These are phyloP conservation scores for Poteriospumella lacustris DNA, from an alignment of 108 stramenopile genomes.

Conservation along the genomic window DNA sequence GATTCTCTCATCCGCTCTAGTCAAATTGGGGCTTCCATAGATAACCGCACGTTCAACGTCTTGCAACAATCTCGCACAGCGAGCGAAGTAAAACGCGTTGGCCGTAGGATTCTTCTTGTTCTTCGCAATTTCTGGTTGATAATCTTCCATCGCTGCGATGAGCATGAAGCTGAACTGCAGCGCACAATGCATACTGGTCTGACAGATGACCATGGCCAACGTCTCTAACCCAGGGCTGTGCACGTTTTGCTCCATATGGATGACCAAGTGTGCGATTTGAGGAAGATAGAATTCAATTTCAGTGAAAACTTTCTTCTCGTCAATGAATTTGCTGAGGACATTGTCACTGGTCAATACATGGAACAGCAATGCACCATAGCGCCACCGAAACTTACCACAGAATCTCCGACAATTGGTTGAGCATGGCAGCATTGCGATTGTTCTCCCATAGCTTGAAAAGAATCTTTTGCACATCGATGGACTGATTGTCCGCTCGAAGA, in stretches of 20 bases:
- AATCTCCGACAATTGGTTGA: neutral
- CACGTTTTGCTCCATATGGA: slow-evolving; percentile 92
- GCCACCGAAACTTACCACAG: neutral
- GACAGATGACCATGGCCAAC: slow-evolving; percentile 86
- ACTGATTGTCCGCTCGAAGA: neutral
- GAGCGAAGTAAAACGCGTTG: slow-evolving; percentile 74
- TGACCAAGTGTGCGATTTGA: slow-evolving; percentile 97
- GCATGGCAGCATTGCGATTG: neutral
- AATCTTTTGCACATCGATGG: neutral
- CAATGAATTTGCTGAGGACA: slow-evolving; percentile 72
- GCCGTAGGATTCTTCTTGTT: slow-evolving; percentile 72
- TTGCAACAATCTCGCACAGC: slow-evolving; percentile 83
- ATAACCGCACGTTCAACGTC: slow-evolving; percentile 89
- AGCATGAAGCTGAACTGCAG: slow-evolving; percentile 93
- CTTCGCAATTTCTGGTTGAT: slow-evolving; percentile 82
- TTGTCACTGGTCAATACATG: no score
- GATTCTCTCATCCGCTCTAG: neutral
- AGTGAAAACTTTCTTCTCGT: slow-evolving; percentile 86
- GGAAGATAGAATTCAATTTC: slow-evolving; percentile 98
- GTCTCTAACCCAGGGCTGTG: slow-evolving; percentile 85
- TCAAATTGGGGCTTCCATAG: neutral
- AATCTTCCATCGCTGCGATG: slow-evolving; percentile 94
- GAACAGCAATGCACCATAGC: no score
- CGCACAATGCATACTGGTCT: slow-evolving; percentile 93
- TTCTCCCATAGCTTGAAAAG: slow-evolving; percentile 1